Percentiles rank a stretch among this genome's conserved stretches.
phyloP scores from a whole-genome alignment of 129 eudicot genomes.

The Helichrysum umbraculigerum region DNA sequence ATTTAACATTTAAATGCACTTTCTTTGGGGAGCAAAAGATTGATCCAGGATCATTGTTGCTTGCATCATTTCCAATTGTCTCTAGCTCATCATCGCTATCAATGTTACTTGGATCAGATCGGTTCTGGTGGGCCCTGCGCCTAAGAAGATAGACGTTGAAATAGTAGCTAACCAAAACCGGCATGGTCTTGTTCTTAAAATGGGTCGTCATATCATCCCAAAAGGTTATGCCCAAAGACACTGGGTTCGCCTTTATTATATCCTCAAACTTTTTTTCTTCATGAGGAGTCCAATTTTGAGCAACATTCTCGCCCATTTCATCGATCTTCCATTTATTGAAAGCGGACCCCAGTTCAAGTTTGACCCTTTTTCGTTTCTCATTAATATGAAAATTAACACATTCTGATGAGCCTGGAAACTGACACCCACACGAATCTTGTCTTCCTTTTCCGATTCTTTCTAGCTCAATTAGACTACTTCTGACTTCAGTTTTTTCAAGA shows the following conservation, averaged over 20 bases:
- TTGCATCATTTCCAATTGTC: constrained; percentile 30
- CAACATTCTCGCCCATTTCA: constrained; percentile 67
- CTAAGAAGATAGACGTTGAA: constrained; percentile 75
- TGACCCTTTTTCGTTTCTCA: constrained; percentile 48
- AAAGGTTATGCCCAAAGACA: constrained; percentile 50
- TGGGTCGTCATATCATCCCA: constrained; percentile 58
- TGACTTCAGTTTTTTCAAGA: constrained; percentile 37
- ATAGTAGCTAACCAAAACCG: constrained; percentile 71
- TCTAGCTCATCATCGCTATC: constrained; percentile 84
- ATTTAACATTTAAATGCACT: constrained; percentile 37
- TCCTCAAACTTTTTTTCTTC: constrained; percentile 58
- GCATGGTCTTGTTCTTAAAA: constrained; percentile 45
- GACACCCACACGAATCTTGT: constrained; percentile 69
- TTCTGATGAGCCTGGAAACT: constrained; percentile 54
- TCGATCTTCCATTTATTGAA: constrained; percentile 59
- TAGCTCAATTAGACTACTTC: constrained; percentile 54
- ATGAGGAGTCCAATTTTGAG: constrained; percentile 49
- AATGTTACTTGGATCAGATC: constrained; percentile 48
- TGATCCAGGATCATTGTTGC: constrained; percentile 42
- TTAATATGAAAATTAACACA: constrained; percentile 67
- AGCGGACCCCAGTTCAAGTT: constrained; percentile 67
- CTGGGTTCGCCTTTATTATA: constrained; percentile 54
- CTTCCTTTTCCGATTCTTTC: constrained; percentile 78
- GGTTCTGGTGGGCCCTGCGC: constrained; percentile 74
- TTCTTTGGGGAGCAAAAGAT: constrained; percentile 67